A percentile compares a stretch with the other conserved stretches of the same genome.
Conservation (phyloP, 2,329 filamentous ascomycete species). For the Raffaelea albimanens region DNA sequence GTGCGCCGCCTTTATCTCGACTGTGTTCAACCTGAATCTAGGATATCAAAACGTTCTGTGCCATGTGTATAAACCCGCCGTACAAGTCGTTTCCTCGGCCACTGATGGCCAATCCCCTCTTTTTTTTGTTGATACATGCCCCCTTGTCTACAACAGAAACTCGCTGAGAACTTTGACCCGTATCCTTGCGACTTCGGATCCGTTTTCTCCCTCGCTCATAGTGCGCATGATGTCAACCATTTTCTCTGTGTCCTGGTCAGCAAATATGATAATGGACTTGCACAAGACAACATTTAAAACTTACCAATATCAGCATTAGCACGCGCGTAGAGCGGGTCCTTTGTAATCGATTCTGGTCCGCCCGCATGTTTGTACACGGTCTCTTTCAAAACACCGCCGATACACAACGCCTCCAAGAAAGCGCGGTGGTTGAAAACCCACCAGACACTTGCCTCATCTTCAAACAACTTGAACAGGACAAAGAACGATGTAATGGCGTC, state of each 20-base stretch:
- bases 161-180: conserved; percentile 49
- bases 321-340: conserved; percentile 50
- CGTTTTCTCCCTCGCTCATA: conserved; percentile 45
- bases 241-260: conserved; percentile 5
- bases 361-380: conserved; percentile 31
- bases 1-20: no score
- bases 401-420: conserved; percentile 66
- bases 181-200: conserved; percentile 49
- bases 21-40: no score
- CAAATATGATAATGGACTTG: not conserved
- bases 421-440: conserved; percentile 79
- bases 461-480: conserved; percentile 58
- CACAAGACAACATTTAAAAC: conserved; percentile 17
- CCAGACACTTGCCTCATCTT: conserved; percentile 67
- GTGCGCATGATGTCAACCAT: conserved; percentile 57
- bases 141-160: no score
- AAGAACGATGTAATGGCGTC: conserved; percentile 69
- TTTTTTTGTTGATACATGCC: no score
- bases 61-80: no score
- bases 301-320: conserved; percentile 52
- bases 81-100: no score
- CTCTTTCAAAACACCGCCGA: conserved; percentile 50
- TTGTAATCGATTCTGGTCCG: conserved; percentile 33
- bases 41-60: no score
- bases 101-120: no score